These are phyloP conservation scores for Backusella liffmaniae DNA, from an alignment of 192 early-diverging fungal genomes.

Conservation along the genomic window DNA sequence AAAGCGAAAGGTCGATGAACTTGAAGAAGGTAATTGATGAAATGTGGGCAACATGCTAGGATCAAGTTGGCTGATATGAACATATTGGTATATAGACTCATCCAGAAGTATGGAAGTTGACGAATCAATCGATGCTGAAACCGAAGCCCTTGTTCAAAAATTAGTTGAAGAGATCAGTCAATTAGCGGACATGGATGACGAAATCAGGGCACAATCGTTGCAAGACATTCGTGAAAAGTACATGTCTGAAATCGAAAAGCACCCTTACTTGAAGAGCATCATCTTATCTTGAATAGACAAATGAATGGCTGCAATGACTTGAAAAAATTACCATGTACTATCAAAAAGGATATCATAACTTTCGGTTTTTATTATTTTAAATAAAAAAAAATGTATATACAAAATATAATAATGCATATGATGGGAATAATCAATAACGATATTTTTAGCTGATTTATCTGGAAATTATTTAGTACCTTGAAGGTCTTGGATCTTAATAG, in stretches of 20 bases:
- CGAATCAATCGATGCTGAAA: slow-evolving; percentile 27
- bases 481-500: no score
- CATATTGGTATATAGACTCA: slow-evolving; percentile 21
- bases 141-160: slow-evolving; percentile 22
- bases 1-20: slow-evolving; percentile 81
- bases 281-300: background rate
- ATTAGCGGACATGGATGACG: slow-evolving; percentile 33
- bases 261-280: slow-evolving; percentile 49
- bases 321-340: background rate
- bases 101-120: slow-evolving; percentile 8
- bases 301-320: background rate
- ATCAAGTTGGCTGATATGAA: slow-evolving; percentile 15
- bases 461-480: no score
- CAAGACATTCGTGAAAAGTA: slow-evolving; percentile 55
- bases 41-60: slow-evolving; percentile 6
- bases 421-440: no score
- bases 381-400: background rate
- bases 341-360: background rate
- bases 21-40: slow-evolving; percentile 59
- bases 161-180: slow-evolving; percentile 49
- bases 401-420: background rate
- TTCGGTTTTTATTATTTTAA: background rate
- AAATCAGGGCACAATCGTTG: slow-evolving; percentile 40
- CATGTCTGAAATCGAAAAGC: slow-evolving; percentile 51
- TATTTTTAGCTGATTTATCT: no score